phyloP scores from a whole-genome alignment of 345 rosid genomes.

The Heritiera fomes region DNA sequence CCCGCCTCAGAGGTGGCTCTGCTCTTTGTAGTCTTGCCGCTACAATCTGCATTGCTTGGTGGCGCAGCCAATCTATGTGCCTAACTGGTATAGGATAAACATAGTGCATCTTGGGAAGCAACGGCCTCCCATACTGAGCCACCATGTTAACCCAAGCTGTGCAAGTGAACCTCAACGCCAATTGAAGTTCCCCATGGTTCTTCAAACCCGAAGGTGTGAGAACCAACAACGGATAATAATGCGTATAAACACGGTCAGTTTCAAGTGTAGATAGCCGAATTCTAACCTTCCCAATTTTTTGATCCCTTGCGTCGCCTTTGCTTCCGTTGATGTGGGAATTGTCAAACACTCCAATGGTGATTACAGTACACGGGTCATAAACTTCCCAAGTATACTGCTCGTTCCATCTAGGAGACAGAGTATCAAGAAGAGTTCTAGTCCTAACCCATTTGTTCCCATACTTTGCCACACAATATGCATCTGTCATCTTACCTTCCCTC shows the following conservation, averaged over 20 bases:
- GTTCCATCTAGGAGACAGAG: constrained; percentile 79
- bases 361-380: constrained; percentile 85
- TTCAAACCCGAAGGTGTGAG: constrained; percentile 71
- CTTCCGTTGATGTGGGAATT: constrained; percentile 73
- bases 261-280: constrained; percentile 86
- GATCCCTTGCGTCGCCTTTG: constrained; percentile 61
- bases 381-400: constrained; percentile 99
- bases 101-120: constrained; percentile 98
- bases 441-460: constrained; percentile 98
- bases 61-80: constrained; percentile 73
- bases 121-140: constrained; percentile 75
- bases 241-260: constrained; percentile 84
- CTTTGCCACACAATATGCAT: constrained; percentile 94
- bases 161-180: constrained; percentile 88
- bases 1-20: constrained; percentile 88
- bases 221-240: constrained; percentile 81
- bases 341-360: constrained; percentile 91
- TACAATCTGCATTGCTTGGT: constrained; percentile 87
- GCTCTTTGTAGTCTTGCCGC: constrained; percentile 73
- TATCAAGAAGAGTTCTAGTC: constrained; percentile 85
- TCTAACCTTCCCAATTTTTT: constrained; percentile 88
- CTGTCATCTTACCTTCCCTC: constrained; percentile 73
- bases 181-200: constrained; percentile 88
- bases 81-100: constrained; percentile 72
- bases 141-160: constrained; percentile 87